Percentiles rank a stretch among this genome's conserved stretches.
phyloP scores from a whole-genome alignment of 257 asterid species.

The Solanum dulcamara region DNA sequence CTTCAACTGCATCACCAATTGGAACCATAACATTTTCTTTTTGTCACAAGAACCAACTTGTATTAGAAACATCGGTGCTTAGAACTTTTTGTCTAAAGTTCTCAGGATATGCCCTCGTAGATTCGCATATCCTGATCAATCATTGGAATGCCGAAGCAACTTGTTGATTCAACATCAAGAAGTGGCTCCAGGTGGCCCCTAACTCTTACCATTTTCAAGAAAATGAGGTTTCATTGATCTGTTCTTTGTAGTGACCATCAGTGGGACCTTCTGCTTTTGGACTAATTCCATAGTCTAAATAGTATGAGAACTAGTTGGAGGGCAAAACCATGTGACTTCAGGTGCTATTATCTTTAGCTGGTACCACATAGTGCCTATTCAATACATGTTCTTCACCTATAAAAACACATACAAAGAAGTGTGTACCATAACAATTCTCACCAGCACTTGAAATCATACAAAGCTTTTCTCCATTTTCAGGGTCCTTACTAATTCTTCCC shows the following conservation, averaged over 20 bases:
- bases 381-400: neutral
- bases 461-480: neutral
- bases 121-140: neutral
- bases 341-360: neutral
- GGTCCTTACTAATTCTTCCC: neutral
- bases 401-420: neutral
- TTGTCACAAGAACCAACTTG: too few species aligned
- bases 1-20: neutral
- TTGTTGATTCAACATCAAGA: neutral
- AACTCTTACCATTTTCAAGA: neutral
- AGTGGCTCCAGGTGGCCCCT: neutral
- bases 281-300: neutral
- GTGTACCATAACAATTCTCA: neutral
- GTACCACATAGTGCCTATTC: neutral
- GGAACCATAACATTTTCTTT: too few species aligned
- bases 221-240: neutral
- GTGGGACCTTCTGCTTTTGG: neutral
- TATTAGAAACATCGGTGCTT: neutral
- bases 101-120: neutral
- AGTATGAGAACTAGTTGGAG: neutral
- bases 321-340: neutral
- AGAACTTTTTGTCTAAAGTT: neutral
- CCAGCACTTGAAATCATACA: neutral
- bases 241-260: neutral
- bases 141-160: neutral